Evolutionary conservation across 768 basidiomycete species (phyloP).

Genomic region (Tricholoma hemisulphureum): DNA sequence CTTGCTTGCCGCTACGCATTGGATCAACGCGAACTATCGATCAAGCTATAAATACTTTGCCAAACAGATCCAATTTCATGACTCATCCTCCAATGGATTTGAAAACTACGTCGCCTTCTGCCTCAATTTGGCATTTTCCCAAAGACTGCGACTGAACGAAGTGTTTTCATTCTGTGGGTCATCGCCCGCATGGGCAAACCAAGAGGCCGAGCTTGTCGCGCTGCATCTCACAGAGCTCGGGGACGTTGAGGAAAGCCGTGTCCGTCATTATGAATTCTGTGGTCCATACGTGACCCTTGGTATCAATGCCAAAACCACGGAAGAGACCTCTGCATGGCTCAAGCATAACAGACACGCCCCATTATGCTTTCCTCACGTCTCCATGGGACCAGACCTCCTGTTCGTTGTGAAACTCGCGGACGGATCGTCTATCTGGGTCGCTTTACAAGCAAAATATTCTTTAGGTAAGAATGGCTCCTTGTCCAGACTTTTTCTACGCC

Average conservation of each 20-base stretch:
- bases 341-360: constrained; percentile 36
- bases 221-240: constrained; percentile 25
- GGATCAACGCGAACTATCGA: constrained; percentile 37
- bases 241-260: constrained; percentile 27
- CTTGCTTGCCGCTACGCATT: constrained; percentile 40
- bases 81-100: constrained; percentile 39
- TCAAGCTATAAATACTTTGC: constrained; percentile 39
- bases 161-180: constrained; percentile 36
- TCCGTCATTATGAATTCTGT: constrained; percentile 24
- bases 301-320: constrained; percentile 34
- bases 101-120: constrained; percentile 46
- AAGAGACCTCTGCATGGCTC: constrained; percentile 36
- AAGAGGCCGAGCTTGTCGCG: constrained; percentile 38
- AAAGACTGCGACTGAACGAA: constrained; percentile 29
- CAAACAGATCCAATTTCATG: constrained; percentile 32
- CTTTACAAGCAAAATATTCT: constrained; percentile 41
- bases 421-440: constrained; percentile 40
- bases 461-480: constrained; percentile 31
- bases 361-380: constrained; percentile 40
- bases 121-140: constrained; percentile 37
- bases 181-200: constrained; percentile 35
- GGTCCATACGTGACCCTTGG: constrained; percentile 41
- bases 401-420: constrained; percentile 39
- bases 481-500: constrained; percentile 30
- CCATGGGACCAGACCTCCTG: constrained; percentile 44